A percentile compares a stretch with the other conserved stretches of the same genome.
Conservation (phyloP, 768 basidiomycete genomes). For the Erythrobasidium yunnanense region DNA sequence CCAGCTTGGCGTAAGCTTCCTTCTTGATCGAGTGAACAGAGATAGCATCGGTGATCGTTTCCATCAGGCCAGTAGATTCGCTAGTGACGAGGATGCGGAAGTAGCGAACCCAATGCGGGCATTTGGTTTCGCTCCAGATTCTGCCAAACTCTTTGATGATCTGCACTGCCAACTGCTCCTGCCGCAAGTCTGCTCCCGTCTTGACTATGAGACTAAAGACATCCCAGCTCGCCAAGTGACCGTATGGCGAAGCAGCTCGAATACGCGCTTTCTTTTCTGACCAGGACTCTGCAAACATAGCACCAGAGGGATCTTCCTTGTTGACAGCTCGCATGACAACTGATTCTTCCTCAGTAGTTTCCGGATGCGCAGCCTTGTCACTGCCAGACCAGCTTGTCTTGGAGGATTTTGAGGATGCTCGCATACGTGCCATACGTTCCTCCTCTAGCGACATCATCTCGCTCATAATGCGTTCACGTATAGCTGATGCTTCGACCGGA, state of each 20-base stretch:
- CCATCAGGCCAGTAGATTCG: constrained; percentile 80
- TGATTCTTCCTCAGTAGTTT: constrained; percentile 63
- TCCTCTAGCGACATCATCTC: constrained; percentile 97
- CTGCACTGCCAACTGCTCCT: constrained; percentile 94
- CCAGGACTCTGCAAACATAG: constrained; percentile 94
- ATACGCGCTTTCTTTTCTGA: constrained; percentile 87
- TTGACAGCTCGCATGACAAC: constrained; percentile 87
- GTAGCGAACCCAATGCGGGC: constrained; percentile 85
- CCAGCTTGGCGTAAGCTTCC: constrained; percentile 85
- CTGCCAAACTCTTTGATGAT: constrained; percentile 80
- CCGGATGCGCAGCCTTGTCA: too few relatives aligned
- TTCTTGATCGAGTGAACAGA: constrained; percentile 99
- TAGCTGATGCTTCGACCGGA: constrained; percentile 71
- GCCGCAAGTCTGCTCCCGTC: constrained; percentile 88
- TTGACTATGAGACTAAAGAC: constrained; percentile 91
- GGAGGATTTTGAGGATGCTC: constrained; percentile 15
- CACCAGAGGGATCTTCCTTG: constrained; percentile 88
- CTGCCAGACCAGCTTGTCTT: too few relatives aligned
- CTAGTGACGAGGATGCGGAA: constrained; percentile 95
- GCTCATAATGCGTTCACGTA: constrained; percentile 90
- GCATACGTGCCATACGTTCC: constrained; percentile 71
- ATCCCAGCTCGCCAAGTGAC: constrained; percentile 67
- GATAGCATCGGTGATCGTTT: constrained; percentile 95
- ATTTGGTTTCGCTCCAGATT: constrained; percentile 91
- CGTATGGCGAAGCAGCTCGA: constrained; percentile 85